phyloP scores from a whole-genome alignment of 129 eudicot species.

The Helichrysum umbraculigerum region DNA sequence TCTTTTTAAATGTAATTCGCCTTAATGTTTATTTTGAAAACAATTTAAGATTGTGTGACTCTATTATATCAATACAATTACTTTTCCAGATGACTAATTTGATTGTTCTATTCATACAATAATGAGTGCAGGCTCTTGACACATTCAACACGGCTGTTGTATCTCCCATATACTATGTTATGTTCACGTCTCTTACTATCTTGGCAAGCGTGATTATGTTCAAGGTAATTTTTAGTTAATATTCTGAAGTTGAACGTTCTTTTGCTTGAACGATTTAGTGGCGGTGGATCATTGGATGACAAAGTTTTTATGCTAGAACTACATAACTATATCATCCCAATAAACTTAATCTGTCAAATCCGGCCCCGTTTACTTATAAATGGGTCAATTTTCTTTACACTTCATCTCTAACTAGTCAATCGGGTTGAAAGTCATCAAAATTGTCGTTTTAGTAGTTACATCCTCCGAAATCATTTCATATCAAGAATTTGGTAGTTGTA shows the following conservation, averaged over 20 bases:
- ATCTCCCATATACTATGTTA: conserved; percentile 90
- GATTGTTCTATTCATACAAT: neutral
- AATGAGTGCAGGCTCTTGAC: conserved; percentile 86
- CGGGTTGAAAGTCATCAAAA: neutral
- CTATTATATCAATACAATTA: neutral
- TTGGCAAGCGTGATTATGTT: conserved; percentile 95
- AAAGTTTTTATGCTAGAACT: no score
- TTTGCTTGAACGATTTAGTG: neutral
- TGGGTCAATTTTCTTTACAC: no score
- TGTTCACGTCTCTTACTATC: conserved; percentile 85
- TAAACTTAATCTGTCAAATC: no score
- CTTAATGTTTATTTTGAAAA: neutral
- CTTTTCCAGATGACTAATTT: neutral
- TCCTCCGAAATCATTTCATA: neutral
- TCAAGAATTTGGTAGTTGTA: neutral
- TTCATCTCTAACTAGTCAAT: neutral
- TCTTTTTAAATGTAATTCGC: no score
- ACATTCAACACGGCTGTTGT: conserved; percentile 93
- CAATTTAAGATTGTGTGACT: neutral
- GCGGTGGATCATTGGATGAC: neutral
- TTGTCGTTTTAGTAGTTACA: neutral
- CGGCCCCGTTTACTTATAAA: no score
- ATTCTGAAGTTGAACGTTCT: neutral
- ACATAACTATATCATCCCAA: no score
- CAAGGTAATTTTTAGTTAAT: conserved; percentile 58